Percentiles rank a stretch among this genome's conserved stretches.
These are phyloP conservation scores for Trichosporon ovoides DNA, from an alignment of 1,284 basidiomycete species.

Conservation along the genomic window DNA sequence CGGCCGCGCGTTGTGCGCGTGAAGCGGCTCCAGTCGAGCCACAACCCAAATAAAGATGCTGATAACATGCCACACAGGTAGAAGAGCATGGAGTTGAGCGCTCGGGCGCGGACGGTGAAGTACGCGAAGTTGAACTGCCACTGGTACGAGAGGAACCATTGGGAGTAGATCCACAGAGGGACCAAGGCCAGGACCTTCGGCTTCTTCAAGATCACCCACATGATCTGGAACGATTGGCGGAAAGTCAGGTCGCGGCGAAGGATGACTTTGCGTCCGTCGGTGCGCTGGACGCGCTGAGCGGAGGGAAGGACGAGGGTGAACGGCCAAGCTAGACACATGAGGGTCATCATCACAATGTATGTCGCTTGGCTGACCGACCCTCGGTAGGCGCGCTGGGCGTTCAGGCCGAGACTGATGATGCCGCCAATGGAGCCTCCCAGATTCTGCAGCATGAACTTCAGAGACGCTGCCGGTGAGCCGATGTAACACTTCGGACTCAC, in stretches of 20 bases:
- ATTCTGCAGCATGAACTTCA: slow-evolving; percentile 1
- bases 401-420: not conserved
- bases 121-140: slow-evolving; percentile 3
- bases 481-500: not conserved
- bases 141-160: slow-evolving; percentile 1
- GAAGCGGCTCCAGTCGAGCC: not conserved
- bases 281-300: not conserved
- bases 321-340: not conserved
- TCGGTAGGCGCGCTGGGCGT: not conserved
- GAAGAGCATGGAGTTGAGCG: slow-evolving; percentile 3
- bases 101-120: not conserved
- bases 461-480: not conserved
- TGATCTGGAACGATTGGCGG: not conserved
- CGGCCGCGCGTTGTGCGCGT: not conserved
- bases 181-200: not conserved
- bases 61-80: not conserved
- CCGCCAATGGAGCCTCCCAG: not conserved
- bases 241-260: not conserved
- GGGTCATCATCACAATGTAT: not conserved
- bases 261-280: not conserved
- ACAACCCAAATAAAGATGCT: not conserved
- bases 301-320: not conserved
- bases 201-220: not conserved
- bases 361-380: not conserved
- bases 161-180: not conserved